phyloP scores from a whole-genome alignment of 202 grass and related monocot genomes.

The Panicum virgatum region DNA sequence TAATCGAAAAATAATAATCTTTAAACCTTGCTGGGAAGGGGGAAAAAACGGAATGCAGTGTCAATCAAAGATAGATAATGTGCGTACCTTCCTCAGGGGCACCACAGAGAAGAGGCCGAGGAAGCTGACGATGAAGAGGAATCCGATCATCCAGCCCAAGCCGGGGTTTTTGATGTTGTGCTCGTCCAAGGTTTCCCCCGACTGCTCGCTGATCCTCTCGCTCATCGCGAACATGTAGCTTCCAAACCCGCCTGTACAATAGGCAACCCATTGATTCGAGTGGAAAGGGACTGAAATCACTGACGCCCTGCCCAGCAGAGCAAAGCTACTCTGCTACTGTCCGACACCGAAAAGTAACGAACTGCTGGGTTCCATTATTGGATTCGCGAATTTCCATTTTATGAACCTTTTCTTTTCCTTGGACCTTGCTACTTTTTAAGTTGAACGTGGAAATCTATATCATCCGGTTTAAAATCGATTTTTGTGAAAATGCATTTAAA shows the following conservation, averaged over 20 bases:
- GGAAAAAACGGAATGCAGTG: not conserved
- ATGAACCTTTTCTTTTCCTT: not conserved
- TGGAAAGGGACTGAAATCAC: not conserved
- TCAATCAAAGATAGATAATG: not conserved
- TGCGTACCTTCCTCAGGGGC: slow-evolving; percentile 65
- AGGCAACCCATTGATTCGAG: not conserved
- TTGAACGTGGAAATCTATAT: not conserved
- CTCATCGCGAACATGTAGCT: slow-evolving; percentile 84
- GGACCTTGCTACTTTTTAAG: not conserved
- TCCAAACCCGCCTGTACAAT: slow-evolving; percentile 65
- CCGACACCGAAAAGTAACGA: not conserved
- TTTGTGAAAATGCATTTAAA: not conserved
- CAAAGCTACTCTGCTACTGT: not conserved
- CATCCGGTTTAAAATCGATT: not conserved
- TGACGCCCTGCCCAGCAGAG: not conserved
- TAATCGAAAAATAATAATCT: too few relatives aligned
- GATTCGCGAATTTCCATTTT: not conserved
- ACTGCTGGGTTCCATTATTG: not conserved
- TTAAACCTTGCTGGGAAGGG: not conserved
- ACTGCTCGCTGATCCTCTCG: slow-evolving; percentile 48
- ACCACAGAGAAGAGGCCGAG: slow-evolving; percentile 78
- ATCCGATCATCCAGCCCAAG: slow-evolving; percentile 79
- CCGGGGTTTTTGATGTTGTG: slow-evolving; percentile 65
- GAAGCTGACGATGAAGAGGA: slow-evolving; percentile 83
- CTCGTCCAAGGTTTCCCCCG: slow-evolving; percentile 47